Base-by-base conservation (phyloP, 352 stramenopile genomes). In the Aphanomyces stellatus region DNA sequence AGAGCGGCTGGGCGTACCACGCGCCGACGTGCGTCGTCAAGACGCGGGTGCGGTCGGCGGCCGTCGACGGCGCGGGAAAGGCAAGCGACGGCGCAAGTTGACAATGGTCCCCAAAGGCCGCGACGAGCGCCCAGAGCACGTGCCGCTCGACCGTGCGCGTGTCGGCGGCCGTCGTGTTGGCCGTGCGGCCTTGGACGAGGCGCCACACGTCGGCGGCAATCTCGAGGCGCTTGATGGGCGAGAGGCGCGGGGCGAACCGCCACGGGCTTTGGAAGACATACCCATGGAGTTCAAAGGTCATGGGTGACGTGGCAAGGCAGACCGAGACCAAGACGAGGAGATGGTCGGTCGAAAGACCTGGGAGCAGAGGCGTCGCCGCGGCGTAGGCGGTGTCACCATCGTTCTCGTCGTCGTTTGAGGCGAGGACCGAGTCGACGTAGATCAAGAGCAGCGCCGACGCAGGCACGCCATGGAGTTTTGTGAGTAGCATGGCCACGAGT, bases 361-460 rank as follows among this genome's bases (percentile, higher is more conserved):
- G 37, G 10, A 51, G n/a, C 17, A 67, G 57, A 13, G 60, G 60
- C 22, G 11, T 15, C 17, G 37, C 25, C n/a, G 60, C 28, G 8
- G 57, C 60, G 42, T 67, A 67, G 11, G 60, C 60, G 10, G 28
- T 27, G 15, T 49, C 60, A 17, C 24, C 22, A 24, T 57, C 28
- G 19, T 2, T 27, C 27, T 56, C 28, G 17, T 49, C 8, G n/a
- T n/a, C n/a, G n/a, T n/a, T n/a, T n/a, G n/a, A n/a, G 10, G 46
- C 24, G 25, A 55, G 42, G n/a, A 67, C 27, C 8, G n/a, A 34
- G 49, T 67, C 60, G 33, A 67, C 19, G 27, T 67, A 57, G 49
- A 67, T 67, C 8, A 67, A 24, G n/a, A 67, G 24, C 17, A 67
- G 13, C 27, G 28, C 35, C 5, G 17, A 40, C 2, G 60, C 28